Conservation (phyloP, 345 rosid genomes). For the Salix udensis region DNA sequence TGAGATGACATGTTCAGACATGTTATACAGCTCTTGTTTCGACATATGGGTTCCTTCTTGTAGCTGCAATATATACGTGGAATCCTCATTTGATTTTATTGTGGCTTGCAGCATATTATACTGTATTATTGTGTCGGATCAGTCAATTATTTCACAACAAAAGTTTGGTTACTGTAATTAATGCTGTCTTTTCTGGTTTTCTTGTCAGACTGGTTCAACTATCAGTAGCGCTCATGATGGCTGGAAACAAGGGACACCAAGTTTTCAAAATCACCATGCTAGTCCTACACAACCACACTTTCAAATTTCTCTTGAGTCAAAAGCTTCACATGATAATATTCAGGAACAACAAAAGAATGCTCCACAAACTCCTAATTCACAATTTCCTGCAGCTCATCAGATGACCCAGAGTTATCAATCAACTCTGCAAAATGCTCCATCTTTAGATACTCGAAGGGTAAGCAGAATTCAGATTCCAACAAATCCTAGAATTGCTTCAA, state of each 20-base stretch:
- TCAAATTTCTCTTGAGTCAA: constrained; percentile 58
- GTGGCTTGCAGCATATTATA: background rate
- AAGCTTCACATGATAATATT: constrained; percentile 55
- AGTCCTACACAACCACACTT: constrained; percentile 53
- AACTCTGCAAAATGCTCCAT: constrained; percentile 44
- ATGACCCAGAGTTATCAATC: constrained; percentile 49
- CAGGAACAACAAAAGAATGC: constrained; percentile 65
- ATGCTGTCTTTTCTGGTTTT: constrained; percentile 21
- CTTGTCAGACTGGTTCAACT: constrained; percentile 59
- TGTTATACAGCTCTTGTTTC: background rate
- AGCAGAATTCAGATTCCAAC: constrained; percentile 92
- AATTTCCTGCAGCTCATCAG: constrained; percentile 49
- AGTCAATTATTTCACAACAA: background rate
- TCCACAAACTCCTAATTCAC: constrained; percentile 58
- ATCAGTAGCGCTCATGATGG: constrained; percentile 57
- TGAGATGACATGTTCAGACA: background rate
- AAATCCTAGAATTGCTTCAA: constrained; percentile 95
- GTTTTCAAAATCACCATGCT: constrained; percentile 56
- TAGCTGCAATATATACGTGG: constrained; percentile 2
- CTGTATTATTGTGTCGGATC: background rate
- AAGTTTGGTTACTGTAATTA: constrained; percentile 6
- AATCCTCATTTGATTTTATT: background rate
- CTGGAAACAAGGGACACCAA: constrained; percentile 59
- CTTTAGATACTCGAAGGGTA: constrained; percentile 59
- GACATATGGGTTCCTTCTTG: background rate